Conservation (phyloP, 228 moss, liverwort and hornwort species). For the Sphagnum fallax region DNA sequence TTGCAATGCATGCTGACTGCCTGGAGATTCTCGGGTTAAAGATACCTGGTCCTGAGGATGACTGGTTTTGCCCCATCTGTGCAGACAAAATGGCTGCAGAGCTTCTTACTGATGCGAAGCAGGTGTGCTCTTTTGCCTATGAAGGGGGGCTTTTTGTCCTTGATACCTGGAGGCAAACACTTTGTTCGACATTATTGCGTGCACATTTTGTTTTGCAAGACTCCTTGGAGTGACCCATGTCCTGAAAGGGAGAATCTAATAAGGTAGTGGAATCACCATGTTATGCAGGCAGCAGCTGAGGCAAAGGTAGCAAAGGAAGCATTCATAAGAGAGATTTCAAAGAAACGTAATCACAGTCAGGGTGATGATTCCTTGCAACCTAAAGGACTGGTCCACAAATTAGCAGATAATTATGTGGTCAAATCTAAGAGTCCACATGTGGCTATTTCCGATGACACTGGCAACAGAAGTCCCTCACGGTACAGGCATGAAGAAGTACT, state of each 20-base stretch:
- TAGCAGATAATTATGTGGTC: too few species aligned
- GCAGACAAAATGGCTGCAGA: conserved; percentile 1
- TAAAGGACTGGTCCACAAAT: too few species aligned
- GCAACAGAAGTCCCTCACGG: too few species aligned
- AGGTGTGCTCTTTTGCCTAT: background rate
- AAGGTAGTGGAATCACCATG: background rate
- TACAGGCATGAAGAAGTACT: too few species aligned
- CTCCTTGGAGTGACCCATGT: too few species aligned
- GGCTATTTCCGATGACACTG: too few species aligned
- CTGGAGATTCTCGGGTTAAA: background rate
- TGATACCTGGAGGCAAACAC: too few species aligned
- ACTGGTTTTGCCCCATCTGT: conserved; percentile 8
- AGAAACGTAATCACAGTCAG: background rate
- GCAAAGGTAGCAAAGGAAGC: conserved; percentile 1
- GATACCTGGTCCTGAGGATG: background rate
- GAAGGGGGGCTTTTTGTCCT: background rate
- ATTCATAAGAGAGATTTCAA: conserved; percentile 1
- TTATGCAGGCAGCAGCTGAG: conserved; percentile 1
- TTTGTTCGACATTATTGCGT: too few species aligned
- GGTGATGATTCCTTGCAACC: too few species aligned
- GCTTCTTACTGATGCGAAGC: background rate
- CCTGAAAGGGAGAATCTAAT: too few species aligned
- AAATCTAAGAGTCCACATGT: too few species aligned
- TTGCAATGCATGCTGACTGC: conserved; percentile 2
- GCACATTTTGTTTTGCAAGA: too few species aligned